Percentiles rank a stretch among this genome's conserved stretches.
Conservation (phyloP, 225 moss, liverwort and hornwort species). For the Anthoceros angustus region DNA sequence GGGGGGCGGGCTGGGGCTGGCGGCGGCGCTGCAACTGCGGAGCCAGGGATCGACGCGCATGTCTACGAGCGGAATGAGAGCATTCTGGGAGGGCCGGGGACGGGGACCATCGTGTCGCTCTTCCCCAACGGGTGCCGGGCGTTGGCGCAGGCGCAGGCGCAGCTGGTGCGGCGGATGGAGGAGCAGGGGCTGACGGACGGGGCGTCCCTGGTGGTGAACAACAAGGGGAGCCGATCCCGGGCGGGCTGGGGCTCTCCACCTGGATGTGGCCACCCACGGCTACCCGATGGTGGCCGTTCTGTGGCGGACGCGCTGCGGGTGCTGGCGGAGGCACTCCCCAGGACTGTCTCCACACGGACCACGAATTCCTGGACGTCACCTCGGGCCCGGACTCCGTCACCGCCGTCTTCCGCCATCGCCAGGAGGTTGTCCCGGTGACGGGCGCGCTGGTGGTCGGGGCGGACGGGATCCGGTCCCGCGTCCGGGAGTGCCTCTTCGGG, state of each 20-base stretch:
- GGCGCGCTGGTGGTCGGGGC: constrained; percentile 39
- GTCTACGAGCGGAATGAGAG: constrained; percentile 32
- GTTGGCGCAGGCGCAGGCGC: constrained; percentile 24
- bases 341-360: constrained; percentile 43
- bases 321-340: constrained; percentile 37
- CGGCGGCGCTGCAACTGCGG: constrained; percentile 33
- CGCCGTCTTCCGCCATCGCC: constrained; percentile 21
- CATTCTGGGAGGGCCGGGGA: constrained; percentile 35
- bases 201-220: background rate
- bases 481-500: constrained; percentile 25
- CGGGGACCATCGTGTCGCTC: constrained; percentile 22
- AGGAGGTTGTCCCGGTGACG: constrained; percentile 3
- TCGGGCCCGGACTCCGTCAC: constrained; percentile 32
- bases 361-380: constrained; percentile 34
- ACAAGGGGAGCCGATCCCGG: constrained; percentile 12
- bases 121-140: constrained; percentile 44
- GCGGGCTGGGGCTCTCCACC: constrained; percentile 22
- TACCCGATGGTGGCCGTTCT: constrained; percentile 31
- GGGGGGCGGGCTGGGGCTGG: constrained; percentile 35
- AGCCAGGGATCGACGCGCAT: constrained; percentile 36
- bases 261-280: constrained; percentile 42
- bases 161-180: constrained; percentile 20
- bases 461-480: constrained; percentile 39
- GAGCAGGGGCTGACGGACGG: constrained; percentile 18
- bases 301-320: constrained; percentile 30